These are phyloP conservation scores for Kewa caespitosa DNA, from an alignment of 179 eudicot genomes.

Conservation along the genomic window DNA sequence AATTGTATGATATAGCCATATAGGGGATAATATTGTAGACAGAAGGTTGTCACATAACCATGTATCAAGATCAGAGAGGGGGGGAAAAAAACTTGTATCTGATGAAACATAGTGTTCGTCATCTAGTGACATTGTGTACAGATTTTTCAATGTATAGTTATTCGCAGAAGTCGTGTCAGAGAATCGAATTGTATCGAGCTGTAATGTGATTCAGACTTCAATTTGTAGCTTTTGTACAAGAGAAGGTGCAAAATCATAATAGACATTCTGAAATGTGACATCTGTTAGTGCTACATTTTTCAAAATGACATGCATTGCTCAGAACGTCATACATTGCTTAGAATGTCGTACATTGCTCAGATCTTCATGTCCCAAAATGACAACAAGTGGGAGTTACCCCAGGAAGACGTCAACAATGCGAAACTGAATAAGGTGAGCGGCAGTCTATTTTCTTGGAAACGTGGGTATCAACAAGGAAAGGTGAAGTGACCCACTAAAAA, in stretches of 20 bases:
- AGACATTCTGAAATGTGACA: background rate
- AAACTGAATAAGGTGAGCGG: too few species aligned
- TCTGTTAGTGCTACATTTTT: too few species aligned
- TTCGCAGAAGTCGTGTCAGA: background rate
- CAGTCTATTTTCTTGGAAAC: too few species aligned
- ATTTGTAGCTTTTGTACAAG: background rate
- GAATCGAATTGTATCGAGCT: background rate
- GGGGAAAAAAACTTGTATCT: background rate
- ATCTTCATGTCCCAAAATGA: too few species aligned
- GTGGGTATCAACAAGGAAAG: too few species aligned
- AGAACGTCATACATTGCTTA: too few species aligned
- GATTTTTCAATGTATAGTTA: conserved; percentile 20
- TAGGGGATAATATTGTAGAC: background rate
- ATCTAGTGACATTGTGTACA: background rate
- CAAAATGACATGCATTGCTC: too few species aligned
- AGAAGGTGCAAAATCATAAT: background rate
- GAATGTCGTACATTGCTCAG: too few species aligned
- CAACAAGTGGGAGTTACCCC: too few species aligned
- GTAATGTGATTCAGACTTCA: background rate
- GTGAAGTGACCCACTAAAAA: too few species aligned
- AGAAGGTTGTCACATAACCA: background rate
- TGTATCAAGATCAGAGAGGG: background rate
- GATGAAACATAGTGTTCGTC: background rate
- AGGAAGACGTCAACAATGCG: too few species aligned
- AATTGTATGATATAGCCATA: conserved; percentile 7